These are phyloP conservation scores for Penicillium flavigenum DNA, from an alignment of 495 filamentous ascomycete species.

Conservation along the genomic window DNA sequence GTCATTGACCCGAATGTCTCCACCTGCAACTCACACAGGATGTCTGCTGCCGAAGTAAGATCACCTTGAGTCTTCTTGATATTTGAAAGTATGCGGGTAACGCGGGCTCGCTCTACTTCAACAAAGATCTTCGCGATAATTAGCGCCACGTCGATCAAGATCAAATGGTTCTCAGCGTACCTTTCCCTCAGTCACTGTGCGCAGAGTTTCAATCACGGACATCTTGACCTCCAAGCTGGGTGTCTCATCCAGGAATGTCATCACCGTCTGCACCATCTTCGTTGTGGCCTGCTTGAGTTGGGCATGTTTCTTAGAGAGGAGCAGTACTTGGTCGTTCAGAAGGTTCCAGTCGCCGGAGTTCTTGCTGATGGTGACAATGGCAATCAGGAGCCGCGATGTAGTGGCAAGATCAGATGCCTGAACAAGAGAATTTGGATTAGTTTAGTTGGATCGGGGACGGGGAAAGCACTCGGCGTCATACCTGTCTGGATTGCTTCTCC, in stretches of 20 bases:
- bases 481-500: conserved; percentile 97
- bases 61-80: conserved; percentile 97
- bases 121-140: conserved; percentile 75
- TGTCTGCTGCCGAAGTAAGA: conserved; percentile 83
- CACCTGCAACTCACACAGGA: conserved; percentile 94
- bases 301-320: conserved; percentile 98
- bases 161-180: conserved; percentile 37
- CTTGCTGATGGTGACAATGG: conserved; percentile 92
- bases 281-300: conserved; percentile 98
- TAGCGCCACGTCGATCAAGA: conserved; percentile 4
- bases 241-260: conserved; percentile 82
- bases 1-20: conserved; percentile 99
- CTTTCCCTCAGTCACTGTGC: conserved; percentile 98
- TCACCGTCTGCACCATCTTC: conserved; percentile 96
- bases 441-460: not conserved
- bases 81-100: conserved; percentile 90
- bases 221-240: conserved; percentile 83
- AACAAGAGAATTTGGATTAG: conserved; percentile 11
- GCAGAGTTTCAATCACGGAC: conserved; percentile 87
- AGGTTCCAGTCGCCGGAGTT: conserved; percentile 87
- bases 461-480: conserved; percentile 36
- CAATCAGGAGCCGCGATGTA: conserved; percentile 81
- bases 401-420: conserved; percentile 94
- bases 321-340: conserved; percentile 91
- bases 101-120: conserved; percentile 93